Base-by-base conservation (phyloP, 352 stramenopile genomes). In the Phytopythium sindhum region DNA sequence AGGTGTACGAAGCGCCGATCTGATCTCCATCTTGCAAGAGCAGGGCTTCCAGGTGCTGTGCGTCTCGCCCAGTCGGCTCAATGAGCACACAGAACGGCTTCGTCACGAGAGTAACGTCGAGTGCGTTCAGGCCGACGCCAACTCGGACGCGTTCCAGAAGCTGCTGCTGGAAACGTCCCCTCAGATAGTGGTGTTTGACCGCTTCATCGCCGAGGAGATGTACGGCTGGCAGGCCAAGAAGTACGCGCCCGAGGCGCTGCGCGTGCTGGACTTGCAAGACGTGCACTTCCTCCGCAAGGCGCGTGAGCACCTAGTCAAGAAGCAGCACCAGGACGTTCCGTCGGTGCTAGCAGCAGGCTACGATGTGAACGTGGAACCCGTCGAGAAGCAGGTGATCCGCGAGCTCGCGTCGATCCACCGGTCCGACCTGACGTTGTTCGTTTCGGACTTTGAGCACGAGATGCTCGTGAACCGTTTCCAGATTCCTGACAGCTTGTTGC, bases 251-350 rank as follows among this genome's bases (percentile, higher is more conserved):
- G 62, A 88, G n/a, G 82, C 88, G 1, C 61, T 94, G 21, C 78
- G 89, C 24, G 80, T 98, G 17, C 62, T 98, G 6, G 95, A 98
- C 57, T 81, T 98, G 57, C 95, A 98, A 69, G 95, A 98, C 65
- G 73, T 98, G 28, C 93, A 98, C 65, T 96, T 96, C 45, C 62
- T 98, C 31, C 79, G 95, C 10, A 74, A 82, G 9, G 77, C 78
- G n/a, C 83, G 93, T 37, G 89, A 98, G 69, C 68, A 75, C 52
- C 66, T 91, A 14, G 82, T 97, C 14, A 86, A 82, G 54, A 91
- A 91, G 55, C 69, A 66, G 69, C 58, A 67, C 72, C 64, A 84
- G 42, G 60, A 78, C 47, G 28, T 91, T 55, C 57, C 58, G 33
- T 47, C 66, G 3, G 42, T 61, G 24, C 55, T 61, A 3, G 55